phyloP scores from a whole-genome alignment of 257 asterid species.

The Solanum sparsipilum region DNA sequence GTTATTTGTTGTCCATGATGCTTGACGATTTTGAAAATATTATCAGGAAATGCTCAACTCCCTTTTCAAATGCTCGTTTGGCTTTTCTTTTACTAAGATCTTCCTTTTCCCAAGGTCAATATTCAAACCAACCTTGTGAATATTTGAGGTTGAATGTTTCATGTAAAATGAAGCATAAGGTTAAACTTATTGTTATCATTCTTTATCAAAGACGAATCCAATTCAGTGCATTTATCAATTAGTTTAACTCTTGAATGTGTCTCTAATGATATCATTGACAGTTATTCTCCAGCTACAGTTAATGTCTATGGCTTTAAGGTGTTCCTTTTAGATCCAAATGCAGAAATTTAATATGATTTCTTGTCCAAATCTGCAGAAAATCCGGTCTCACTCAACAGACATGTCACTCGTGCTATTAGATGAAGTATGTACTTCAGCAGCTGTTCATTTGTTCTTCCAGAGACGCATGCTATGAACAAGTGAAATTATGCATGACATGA shows the following conservation, averaged over 20 bases:
- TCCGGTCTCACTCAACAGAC: constrained; percentile 59
- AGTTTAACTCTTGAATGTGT: not conserved
- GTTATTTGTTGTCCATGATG: not conserved
- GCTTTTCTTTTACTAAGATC: not conserved
- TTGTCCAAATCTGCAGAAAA: constrained; percentile 55
- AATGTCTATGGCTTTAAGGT: not conserved
- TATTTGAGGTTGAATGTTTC: not conserved
- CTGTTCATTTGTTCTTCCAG: not conserved
- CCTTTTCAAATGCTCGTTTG: not conserved
- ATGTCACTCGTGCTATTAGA: constrained; percentile 81
- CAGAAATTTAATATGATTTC: constrained; percentile 2
- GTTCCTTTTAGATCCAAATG: constrained; percentile 5
- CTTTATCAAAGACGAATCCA: not conserved
- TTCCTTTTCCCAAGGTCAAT: not conserved
- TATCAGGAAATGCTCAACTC: not conserved
- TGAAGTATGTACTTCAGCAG: constrained; percentile 46
- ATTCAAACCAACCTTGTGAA: not conserved
- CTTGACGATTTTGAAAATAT: not conserved
- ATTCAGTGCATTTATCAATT: not conserved
- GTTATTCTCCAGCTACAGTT: not conserved
- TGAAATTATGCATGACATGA: not conserved
- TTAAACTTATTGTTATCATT: not conserved
- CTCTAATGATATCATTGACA: not conserved
- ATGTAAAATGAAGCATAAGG: not conserved
- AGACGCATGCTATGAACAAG: not conserved